Evolutionary conservation across 2,329 filamentous ascomycete species (phyloP), one percentile per base, ranked within the genome.

Genomic region (Aureobasidium sp.): DNA sequence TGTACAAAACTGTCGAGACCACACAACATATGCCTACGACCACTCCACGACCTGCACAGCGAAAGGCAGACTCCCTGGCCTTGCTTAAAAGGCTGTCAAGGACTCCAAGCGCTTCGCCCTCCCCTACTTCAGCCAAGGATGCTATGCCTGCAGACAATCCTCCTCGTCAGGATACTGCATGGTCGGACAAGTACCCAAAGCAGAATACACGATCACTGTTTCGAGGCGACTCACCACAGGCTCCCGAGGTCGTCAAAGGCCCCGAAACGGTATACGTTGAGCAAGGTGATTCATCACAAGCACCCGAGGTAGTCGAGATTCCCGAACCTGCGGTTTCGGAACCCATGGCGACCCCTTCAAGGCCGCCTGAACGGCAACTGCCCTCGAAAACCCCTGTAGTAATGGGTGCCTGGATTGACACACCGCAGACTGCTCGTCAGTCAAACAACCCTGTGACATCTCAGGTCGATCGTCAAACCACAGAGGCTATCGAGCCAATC

Each of bases 401-500:
- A 7, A 79, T 75, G 50, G 78, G 78, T 27, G 78, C 74, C 27
- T 80, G 78, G 78, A 68, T 80, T 36, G 78, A 80, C 46, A 81
- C 78, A 3, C 77, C 77, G 34, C 48, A 53, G 34, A 62, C 60
- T 46, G 43, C 29, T 13, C 24, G 60, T 10, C 55, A 59, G 39
- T 32, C 39, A 13, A 27, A 15, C 29, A 13, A 17, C 17, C n/a
- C 57, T 20, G 15, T 26, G 20, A 34, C 10, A 13, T 37, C 59
- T 24, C 26, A 36, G 10, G 20, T 13, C 20, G 36, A 24, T 36
- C 46, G 15, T 17, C 46, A 12, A 48, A 46, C 6, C 5, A 24
- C 41, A 20, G 32, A 39, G 12, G 10, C 20, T 3, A 13, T 13
- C 13, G 1, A 26, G 9, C 5, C 43, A 17, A 13, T 29, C 2